These are phyloP conservation scores for Gracilaria caudata DNA, from an alignment of 23 red algal species.

Conservation along the genomic window DNA sequence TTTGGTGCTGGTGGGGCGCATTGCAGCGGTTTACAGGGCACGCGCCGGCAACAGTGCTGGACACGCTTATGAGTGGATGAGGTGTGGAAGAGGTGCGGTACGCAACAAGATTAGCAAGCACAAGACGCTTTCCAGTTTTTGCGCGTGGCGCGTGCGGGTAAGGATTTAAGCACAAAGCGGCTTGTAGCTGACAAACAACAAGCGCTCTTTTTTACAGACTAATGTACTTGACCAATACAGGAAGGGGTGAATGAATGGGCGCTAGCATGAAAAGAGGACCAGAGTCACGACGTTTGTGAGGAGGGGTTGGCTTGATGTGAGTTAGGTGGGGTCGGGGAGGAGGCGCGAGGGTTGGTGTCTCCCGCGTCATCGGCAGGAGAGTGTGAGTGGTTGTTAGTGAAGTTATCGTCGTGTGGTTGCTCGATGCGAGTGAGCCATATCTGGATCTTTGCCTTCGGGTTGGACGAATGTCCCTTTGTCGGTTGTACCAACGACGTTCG, in stretches of 20 bases:
- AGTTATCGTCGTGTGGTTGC: neutral
- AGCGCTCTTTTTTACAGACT: neutral
- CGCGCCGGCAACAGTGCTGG: neutral
- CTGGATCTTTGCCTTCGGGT: constrained; percentile 85
- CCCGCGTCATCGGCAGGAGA: constrained; percentile 6
- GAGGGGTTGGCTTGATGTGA: neutral
- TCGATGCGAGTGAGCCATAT: constrained; percentile 69
- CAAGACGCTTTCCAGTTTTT: neutral
- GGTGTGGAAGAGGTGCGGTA: neutral
- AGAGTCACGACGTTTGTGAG: constrained; percentile 7
- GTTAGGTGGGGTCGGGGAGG: neutral
- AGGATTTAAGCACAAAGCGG: neutral
- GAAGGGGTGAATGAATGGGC: neutral
- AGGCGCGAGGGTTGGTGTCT: neutral
- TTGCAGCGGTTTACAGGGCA: neutral
- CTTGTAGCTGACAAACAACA: constrained; percentile 6
- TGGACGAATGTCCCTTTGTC: constrained; percentile 35
- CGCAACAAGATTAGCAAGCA: neutral
- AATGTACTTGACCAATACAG: neutral
- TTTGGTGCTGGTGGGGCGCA: neutral
- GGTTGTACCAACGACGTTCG: constrained; percentile 70
- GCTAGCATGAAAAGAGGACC: neutral
- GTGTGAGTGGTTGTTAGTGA: constrained; percentile 3
- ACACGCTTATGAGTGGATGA: neutral
- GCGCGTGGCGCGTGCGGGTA: neutral